A percentile compares a stretch with the other conserved stretches of the same genome.
Evolutionary conservation across 2,329 filamentous ascomycete species (phyloP).

Genomic region (Ascochyta viciae-villosae): DNA sequence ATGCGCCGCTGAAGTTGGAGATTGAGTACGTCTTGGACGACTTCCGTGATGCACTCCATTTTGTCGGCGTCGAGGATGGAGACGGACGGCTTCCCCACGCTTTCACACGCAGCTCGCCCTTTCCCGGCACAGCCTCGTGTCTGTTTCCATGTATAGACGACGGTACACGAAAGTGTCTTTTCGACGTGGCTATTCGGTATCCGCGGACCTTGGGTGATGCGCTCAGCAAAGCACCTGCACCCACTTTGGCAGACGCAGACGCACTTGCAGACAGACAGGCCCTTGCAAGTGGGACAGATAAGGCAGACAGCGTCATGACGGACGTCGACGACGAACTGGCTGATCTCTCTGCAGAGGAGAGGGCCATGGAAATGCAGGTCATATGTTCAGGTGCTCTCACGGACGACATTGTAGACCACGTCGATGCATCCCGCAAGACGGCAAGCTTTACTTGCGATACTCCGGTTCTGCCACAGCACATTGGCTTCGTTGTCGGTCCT

Average conservation of each 20-base stretch:
- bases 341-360: conserved; percentile 75
- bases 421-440: conserved; percentile 82
- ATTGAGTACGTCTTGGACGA: conserved; percentile 80
- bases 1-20: conserved; percentile 66
- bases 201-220: conserved; percentile 85
- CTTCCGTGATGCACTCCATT: conserved; percentile 87
- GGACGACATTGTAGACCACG: conserved; percentile 79
- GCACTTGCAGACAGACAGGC: conserved; percentile 23
- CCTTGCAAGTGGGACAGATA: conserved; percentile 30
- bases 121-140: conserved; percentile 80
- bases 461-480: conserved; percentile 81
- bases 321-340: conserved; percentile 49
- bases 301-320: conserved; percentile 43
- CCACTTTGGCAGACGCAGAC: conserved; percentile 23
- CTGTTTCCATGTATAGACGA: conserved; percentile 96
- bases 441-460: conserved; percentile 77
- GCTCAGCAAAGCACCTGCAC: conserved; percentile 52
- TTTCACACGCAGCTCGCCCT: conserved; percentile 82
- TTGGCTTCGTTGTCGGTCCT: conserved; percentile 92
- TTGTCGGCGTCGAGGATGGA: conserved; percentile 81
- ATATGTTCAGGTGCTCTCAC: conserved; percentile 89
- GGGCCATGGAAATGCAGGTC: conserved; percentile 85
- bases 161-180: conserved; percentile 78
- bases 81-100: conserved; percentile 88
- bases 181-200: conserved; percentile 87